phyloP scores from a whole-genome alignment of 345 rosid genomes.

The Salix koriyanagi region DNA sequence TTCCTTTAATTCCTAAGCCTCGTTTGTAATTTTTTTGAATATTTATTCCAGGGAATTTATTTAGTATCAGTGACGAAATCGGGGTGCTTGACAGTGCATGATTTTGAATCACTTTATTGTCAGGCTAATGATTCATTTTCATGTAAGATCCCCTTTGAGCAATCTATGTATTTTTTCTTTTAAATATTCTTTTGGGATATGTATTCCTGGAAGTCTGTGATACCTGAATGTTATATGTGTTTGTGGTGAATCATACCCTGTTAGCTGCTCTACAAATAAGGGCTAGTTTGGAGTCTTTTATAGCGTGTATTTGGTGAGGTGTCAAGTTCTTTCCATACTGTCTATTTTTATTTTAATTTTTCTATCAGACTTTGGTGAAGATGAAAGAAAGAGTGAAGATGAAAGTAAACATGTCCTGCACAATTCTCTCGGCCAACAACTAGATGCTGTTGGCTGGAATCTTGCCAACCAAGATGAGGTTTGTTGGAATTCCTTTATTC shows the following conservation, averaged over 20 bases:
- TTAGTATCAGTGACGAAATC: constrained; percentile 70
- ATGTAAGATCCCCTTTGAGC: constrained; percentile 33
- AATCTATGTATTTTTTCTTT: not conserved
- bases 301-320: not conserved
- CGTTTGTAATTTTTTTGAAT: not conserved
- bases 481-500: constrained; percentile 16
- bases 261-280: not conserved
- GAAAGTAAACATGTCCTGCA: constrained; percentile 73
- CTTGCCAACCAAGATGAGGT: constrained; percentile 85
- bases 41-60: constrained; percentile 68
- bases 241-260: not conserved
- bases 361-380: constrained; percentile 42
- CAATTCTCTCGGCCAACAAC: constrained; percentile 42
- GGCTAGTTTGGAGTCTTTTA: not conserved
- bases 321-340: not conserved
- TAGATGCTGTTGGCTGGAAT: constrained; percentile 81
- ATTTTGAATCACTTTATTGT: constrained; percentile 74
- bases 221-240: not conserved
- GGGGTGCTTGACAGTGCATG: constrained; percentile 85
- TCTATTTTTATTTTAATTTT: not conserved
- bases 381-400: constrained; percentile 49
- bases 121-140: constrained; percentile 31
- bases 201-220: not conserved
- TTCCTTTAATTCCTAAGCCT: not conserved
- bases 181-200: not conserved